These are phyloP conservation scores for Hemisphaericaspora xylanilytica DNA, from an alignment of 1,139 yeast species.

Conservation along the genomic window DNA sequence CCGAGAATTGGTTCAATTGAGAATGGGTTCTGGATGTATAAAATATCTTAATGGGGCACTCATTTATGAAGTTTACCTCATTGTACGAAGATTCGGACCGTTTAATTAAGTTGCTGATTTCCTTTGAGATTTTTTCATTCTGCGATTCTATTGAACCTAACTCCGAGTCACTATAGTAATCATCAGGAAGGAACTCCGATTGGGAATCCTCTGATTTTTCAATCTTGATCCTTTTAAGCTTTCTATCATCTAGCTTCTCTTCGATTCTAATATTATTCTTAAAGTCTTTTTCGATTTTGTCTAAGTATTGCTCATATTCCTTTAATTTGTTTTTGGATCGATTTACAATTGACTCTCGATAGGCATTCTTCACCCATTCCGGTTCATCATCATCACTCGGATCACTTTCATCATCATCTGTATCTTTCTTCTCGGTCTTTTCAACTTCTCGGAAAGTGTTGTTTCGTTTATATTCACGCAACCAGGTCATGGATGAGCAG, in stretches of 20 bases:
- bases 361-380: slow-evolving; percentile 55
- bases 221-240: background rate
- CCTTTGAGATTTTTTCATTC: slow-evolving; percentile 35
- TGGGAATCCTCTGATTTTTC: slow-evolving; percentile 4
- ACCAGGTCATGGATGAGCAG: slow-evolving; percentile 86
- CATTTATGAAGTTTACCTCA: slow-evolving; percentile 18
- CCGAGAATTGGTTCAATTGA: slow-evolving; percentile 77
- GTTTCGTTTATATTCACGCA: slow-evolving; percentile 55
- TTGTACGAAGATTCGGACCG: slow-evolving; percentile 29
- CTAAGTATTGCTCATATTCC: slow-evolving; percentile 43
- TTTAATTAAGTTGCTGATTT: slow-evolving; percentile 42
- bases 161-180: slow-evolving; percentile 37
- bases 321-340: slow-evolving; percentile 28
- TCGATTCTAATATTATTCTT: slow-evolving; percentile 14
- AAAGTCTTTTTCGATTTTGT: slow-evolving; percentile 21
- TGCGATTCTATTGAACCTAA: slow-evolving; percentile 10
- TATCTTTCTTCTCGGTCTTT: no score
- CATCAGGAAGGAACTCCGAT: slow-evolving; percentile 38
- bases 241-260: slow-evolving; percentile 2
- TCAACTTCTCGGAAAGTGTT: slow-evolving; percentile 26
- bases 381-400: slow-evolving; percentile 52
- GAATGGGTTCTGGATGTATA: slow-evolving; percentile 92
- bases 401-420: slow-evolving; percentile 12
- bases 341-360: slow-evolving; percentile 31
- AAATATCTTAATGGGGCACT: slow-evolving; percentile 48